Evolutionary conservation across 1,139 yeast genomes (phyloP).

Genomic region (Geotrichum siamense): DNA sequence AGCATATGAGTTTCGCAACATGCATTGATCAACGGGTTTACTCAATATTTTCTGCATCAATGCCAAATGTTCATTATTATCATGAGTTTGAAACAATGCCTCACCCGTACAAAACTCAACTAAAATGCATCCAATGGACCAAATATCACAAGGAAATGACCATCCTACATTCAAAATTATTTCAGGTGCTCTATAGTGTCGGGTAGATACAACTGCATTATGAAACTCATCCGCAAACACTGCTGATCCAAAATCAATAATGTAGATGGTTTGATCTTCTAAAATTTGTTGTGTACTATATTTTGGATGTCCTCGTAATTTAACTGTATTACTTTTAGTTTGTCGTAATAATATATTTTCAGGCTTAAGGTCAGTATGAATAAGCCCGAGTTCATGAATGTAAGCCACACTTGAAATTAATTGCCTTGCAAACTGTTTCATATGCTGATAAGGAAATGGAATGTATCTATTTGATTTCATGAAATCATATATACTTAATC

Average conservation of each 20-base stretch:
- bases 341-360: conserved; percentile 73
- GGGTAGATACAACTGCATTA: conserved; percentile 76
- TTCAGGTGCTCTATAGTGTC: conserved; percentile 97
- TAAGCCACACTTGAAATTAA: conserved; percentile 78
- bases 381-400: conserved; percentile 78
- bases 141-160: conserved; percentile 89
- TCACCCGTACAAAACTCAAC: conserved; percentile 94
- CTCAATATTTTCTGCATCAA: conserved; percentile 78
- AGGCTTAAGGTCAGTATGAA: conserved; percentile 93
- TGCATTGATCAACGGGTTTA: conserved; percentile 28
- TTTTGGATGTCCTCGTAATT: conserved; percentile 16
- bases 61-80: conserved; percentile 87
- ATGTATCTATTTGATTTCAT: conserved; percentile 59
- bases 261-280: conserved; percentile 71
- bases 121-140: conserved; percentile 94
- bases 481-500: conserved; percentile 83
- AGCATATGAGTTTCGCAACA: conserved; percentile 19
- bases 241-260: conserved; percentile 95
- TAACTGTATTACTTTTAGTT: conserved; percentile 6
- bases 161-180: conserved; percentile 90
- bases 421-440: conserved; percentile 84
- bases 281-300: conserved; percentile 31
- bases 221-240: conserved; percentile 92
- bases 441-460: conserved; percentile 74
- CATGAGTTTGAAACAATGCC: conserved; percentile 91